Evolutionary conservation across 2,329 filamentous ascomycete species (phyloP), one percentile per base, ranked within the genome.

Genomic region (Talaromyces sp.): DNA sequence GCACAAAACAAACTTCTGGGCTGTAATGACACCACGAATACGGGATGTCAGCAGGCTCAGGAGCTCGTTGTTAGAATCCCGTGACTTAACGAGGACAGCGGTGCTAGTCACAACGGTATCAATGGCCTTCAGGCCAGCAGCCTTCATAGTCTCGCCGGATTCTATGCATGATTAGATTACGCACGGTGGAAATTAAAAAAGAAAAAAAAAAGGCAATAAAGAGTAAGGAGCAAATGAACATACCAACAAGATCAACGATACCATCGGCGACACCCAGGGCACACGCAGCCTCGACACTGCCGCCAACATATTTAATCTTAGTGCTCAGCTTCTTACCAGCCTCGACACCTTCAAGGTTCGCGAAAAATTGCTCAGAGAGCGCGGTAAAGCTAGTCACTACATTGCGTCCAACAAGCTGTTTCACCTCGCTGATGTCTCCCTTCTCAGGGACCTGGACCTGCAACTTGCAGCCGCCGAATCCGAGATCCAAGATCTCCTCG

Each of bases 101-200:
- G 88, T 90, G 50, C 89, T 92, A 52, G 91, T 86, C 47, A 97
- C 83, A 22, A 99, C 91, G 2, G 94, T 99, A 65, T 94, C 91
- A 65, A 97, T 97, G 51, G 93, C 88, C 76, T 91, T 92, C 46
- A 99, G 82, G 20, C 94, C 94, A 39, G 93, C 93, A 17, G 93
- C 94, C 68, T 90, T 89, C 94, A 99, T 99, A 0, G 94, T 99
- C 76, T 97, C 93, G 51, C 94, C 94, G 17, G 94, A 97, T 80
- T 99, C 93, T 94, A 63, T 1, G 17, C 9, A 16, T 22, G 2
- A 42, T 64, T 30, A 54, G 47, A 52, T 19, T 36, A 41, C 42
- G 29, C 14, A n/a, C n/a, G n/a, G n/a, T n/a, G n/a, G 2, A 13
- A 27, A n/a, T 22, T 24, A 17, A 35, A 17, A 20, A 46, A 24